Conservation (phyloP, 352 stramenopile species). For the Phytophthora litchii region DNA sequence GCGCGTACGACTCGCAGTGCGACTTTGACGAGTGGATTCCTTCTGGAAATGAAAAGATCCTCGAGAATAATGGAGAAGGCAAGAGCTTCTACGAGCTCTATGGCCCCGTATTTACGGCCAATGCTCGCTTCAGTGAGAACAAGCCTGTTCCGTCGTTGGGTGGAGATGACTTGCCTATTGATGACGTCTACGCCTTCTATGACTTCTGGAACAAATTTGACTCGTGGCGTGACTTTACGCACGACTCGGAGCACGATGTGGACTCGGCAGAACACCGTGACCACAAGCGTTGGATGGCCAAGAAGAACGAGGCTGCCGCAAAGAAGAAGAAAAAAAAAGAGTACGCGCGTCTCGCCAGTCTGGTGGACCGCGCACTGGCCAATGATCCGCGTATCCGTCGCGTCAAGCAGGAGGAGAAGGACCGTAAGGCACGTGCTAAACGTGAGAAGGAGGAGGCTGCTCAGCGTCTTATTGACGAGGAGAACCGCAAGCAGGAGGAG, state of each 20-base stretch:
- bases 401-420: constrained; percentile 86
- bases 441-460: constrained; percentile 77
- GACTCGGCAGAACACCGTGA: constrained; percentile 84
- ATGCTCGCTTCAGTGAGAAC: constrained; percentile 84
- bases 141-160: constrained; percentile 79
- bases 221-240: constrained; percentile 85
- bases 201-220: constrained; percentile 92
- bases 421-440: constrained; percentile 79
- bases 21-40: constrained; percentile 89
- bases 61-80: constrained; percentile 67
- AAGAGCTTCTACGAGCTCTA: constrained; percentile 90
- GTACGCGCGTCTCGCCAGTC: constrained; percentile 78
- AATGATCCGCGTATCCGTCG: constrained; percentile 79
- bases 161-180: constrained; percentile 61
- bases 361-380: constrained; percentile 80
- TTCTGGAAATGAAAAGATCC: constrained; percentile 76
- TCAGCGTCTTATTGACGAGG: constrained; percentile 70
- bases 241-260: constrained; percentile 87
- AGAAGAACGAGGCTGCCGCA: constrained; percentile 84
- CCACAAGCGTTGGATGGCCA: constrained; percentile 89
- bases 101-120: constrained; percentile 74
- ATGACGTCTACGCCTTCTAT: constrained; percentile 83
- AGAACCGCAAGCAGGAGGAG: constrained; percentile 69
- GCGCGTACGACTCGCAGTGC: constrained; percentile 85
- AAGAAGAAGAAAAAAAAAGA: constrained; percentile 93